Base-by-base conservation (phyloP, 805 yeast genomes). In the Candida namnaoensis region DNA sequence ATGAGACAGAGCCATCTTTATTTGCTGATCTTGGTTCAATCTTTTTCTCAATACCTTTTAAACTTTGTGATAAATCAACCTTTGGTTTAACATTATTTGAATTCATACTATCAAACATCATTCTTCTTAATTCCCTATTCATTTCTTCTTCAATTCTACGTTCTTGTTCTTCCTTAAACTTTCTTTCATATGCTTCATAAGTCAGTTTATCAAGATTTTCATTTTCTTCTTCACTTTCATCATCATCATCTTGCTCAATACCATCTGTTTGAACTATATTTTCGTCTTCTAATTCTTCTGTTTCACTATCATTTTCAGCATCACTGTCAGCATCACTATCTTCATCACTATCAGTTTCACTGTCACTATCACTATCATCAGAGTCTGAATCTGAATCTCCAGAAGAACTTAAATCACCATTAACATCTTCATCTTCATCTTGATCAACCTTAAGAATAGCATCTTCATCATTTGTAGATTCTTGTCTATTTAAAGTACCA, bases 61-160 rank as follows among this genome's bases (percentile, higher is more conserved):
- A 25, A 24, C 40, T 42, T 25, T 47, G 50, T 24, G 58, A 56
- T 5, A 49, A 32, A 5, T 47, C 50, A 14, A 46, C 25, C 1
- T 26, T 32, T 3, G 46, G 13, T 30, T 40, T 43, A 27, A 37
- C 35, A 26, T 39, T 51, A 15, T 53, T 49, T 1, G 58, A 43
- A 25, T 66, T 72, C 44, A 75, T 60, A 9, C 83, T 68, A 19
- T 76, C 80, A n/a, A 61, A 51, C 45, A 80, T 64, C 52, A 82
- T 57, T 40, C 58, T 63, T 43, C 72, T 72, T 45, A 77, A 74
- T 49, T 81, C 83, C 39, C 61, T 68, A 34, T 80, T 87, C 38
- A 83, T 47, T 32, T 71, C 76, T 4, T 69, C 74, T 30, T 68
- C 72, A 26, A 76, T 68, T 45, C 67, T 67, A 30, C 53, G 57